Evolutionary conservation across 805 yeast genomes (phyloP).

Genomic region (Suhomyces canberraensis): DNA sequence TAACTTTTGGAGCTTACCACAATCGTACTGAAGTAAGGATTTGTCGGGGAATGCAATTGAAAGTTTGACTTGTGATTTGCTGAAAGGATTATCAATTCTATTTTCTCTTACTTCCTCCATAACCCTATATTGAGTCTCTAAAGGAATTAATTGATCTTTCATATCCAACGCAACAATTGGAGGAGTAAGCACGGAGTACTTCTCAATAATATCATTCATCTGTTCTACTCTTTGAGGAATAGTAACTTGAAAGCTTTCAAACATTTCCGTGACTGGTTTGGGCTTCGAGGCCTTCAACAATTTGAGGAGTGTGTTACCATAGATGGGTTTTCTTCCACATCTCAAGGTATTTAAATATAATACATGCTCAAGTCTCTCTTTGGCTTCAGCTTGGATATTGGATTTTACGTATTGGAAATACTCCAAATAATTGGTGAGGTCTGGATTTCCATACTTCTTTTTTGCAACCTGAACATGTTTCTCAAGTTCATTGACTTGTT

Average conservation of each 20-base stretch:
- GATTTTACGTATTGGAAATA: conserved; percentile 59
- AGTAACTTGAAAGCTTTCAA: conserved; percentile 19
- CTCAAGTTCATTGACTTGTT: conserved; percentile 44
- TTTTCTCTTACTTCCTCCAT: conserved; percentile 28
- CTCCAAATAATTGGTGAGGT: conserved; percentile 41
- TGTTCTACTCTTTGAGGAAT: conserved; percentile 26
- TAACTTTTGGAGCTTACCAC: conserved; percentile 90
- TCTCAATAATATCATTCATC: conserved; percentile 56
- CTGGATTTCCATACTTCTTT: conserved; percentile 20
- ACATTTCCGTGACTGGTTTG: conserved; percentile 12
- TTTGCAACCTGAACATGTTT: conserved; percentile 23
- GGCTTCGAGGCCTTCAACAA: conserved; percentile 25
- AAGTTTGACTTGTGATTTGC: conserved; percentile 77
- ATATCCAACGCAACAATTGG: conserved; percentile 74
- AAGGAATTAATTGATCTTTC: conserved; percentile 49
- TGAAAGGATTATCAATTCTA: conserved; percentile 58
- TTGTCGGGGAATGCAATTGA: conserved; percentile 97
- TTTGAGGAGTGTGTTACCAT: conserved; percentile 57
- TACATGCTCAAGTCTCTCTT: conserved; percentile 53
- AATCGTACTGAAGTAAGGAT: conserved; percentile 85
- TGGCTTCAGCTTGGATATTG: conserved; percentile 47
- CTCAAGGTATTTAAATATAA: conserved; percentile 64
- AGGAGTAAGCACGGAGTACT: conserved; percentile 86
- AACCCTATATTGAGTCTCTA: conserved; percentile 29
- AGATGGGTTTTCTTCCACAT: conserved; percentile 63